Conservation (phyloP, 257 asterid species). For the Agastache rugosa region DNA sequence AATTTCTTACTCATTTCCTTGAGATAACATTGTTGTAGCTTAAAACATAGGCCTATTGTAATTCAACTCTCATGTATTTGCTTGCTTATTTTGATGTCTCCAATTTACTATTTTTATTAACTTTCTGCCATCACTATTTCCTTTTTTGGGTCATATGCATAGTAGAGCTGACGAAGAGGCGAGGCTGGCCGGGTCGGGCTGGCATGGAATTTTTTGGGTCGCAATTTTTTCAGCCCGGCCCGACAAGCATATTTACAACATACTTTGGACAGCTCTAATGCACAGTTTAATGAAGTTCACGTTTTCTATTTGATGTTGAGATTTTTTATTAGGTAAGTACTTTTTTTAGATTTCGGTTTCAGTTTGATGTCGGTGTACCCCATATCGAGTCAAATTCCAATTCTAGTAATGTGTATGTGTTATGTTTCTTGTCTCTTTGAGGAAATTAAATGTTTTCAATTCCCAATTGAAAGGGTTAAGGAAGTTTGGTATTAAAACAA, state of each 20-base stretch:
- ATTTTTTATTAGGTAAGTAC: background rate
- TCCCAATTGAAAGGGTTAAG: background rate
- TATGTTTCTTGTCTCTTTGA: background rate
- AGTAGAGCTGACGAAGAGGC: too few relatives aligned
- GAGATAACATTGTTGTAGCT: constrained; percentile 37
- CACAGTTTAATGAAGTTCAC: background rate
- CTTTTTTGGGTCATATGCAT: background rate
- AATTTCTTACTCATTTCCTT: constrained; percentile 26
- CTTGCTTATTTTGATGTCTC: constrained; percentile 22
- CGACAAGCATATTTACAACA: too few relatives aligned
- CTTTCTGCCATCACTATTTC: background rate
- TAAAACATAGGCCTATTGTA: constrained; percentile 29
- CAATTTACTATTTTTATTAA: background rate
- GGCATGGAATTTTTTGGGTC: too few relatives aligned
- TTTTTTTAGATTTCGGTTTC: background rate
- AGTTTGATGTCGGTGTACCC: background rate
- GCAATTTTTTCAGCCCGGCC: too few relatives aligned
- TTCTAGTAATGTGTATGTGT: too few relatives aligned
- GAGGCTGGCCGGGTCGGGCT: too few relatives aligned
- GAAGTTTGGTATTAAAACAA: constrained; percentile 7
- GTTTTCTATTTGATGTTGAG: background rate
- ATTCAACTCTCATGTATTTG: constrained; percentile 29
- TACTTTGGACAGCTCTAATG: too few relatives aligned
- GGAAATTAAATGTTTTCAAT: constrained; percentile 15
- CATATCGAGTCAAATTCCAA: background rate